phyloP scores from a whole-genome alignment of 2,329 filamentous ascomycete species.

The Phoma sp. region DNA sequence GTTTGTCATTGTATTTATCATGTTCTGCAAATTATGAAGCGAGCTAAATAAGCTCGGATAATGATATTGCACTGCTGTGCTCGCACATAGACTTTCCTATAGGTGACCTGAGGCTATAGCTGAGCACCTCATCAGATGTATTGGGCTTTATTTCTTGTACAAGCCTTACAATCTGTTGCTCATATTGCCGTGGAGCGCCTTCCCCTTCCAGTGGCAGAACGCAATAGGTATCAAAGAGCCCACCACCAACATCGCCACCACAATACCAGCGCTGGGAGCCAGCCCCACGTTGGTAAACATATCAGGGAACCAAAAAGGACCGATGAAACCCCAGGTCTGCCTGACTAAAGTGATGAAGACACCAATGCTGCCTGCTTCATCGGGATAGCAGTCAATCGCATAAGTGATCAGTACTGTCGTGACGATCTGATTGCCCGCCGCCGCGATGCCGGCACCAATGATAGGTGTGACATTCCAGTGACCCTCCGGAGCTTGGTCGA shows the following conservation, averaged over 20 bases:
- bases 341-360: slow-evolving; percentile 66
- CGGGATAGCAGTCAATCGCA: slow-evolving; percentile 64
- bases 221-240: slow-evolving; percentile 34
- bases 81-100: no score
- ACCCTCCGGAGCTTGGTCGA: slow-evolving; percentile 52
- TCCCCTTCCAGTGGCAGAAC: slow-evolving; percentile 37
- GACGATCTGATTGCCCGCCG: slow-evolving; percentile 66
- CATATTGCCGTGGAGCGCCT: slow-evolving; percentile 29
- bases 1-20: not conserved
- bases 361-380: slow-evolving; percentile 62
- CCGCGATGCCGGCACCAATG: slow-evolving; percentile 59
- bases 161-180: slow-evolving; percentile 6
- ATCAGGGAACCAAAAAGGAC: slow-evolving; percentile 51
- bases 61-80: not conserved
- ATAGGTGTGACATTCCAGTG: slow-evolving; percentile 66
- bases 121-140: no score
- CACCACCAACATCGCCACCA: slow-evolving; percentile 42
- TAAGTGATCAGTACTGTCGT: slow-evolving; percentile 68
- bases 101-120: no score
- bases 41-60: not conserved
- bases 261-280: slow-evolving; percentile 48
- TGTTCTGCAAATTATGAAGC: not conserved
- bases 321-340: slow-evolving; percentile 55
- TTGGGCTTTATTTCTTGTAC: no score
- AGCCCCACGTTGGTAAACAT: slow-evolving; percentile 50